Evolutionary conservation across 768 basidiomycete genomes (phyloP), one percentile per base, ranked within the genome.

Genomic region (Ramaria sp.): DNA sequence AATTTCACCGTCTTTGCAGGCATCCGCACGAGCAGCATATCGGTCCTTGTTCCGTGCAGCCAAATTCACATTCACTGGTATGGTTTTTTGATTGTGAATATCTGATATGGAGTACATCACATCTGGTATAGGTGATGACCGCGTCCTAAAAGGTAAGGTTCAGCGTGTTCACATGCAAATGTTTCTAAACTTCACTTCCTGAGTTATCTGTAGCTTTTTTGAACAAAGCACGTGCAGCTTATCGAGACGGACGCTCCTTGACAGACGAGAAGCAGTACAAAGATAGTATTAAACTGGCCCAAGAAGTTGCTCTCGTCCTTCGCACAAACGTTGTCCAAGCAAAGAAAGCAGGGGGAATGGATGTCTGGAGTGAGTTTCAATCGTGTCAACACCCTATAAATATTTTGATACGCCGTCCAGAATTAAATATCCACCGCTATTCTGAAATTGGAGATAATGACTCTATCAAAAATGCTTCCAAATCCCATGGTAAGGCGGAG

Each of bases 401-500:
- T 9, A 24, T 44, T 42, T 43, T 37, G 59, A 32, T 32, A n/a
- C 34, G n/a, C 20, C 20, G 41, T n/a, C 4, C 61, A 91, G 90
- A 75, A 56, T 65, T 96, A 28, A 77, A 78, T 38, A 72, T 95
- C 43, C 91, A 83, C 3, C 69, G 81, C 41, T 76, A 93, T 52
- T 94, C 90, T 0, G 94, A 96, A 62, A 71, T 95, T 7, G 94
- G 92, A 5, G 81, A 83, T 52, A 96, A 97, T 61, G 78, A 83
- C 1, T 74, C 82, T 1, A 79, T 95, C 61, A 91, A 85, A 67
- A 74, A 68, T 45, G 78, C 83, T 9, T 67, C n/a, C 15, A 48
- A 44, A 45, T 2, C 15, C 10, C 28, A 15, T 24, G 15, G 16
- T 22, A 8, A 7, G n/a, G 6, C 3, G 39, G 20, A 41, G n/a